Percentiles rank a stretch among this genome's conserved stretches.
Evolutionary conservation across 495 filamentous ascomycete species (phyloP).

Genomic region (Penicillium coprophilum): DNA sequence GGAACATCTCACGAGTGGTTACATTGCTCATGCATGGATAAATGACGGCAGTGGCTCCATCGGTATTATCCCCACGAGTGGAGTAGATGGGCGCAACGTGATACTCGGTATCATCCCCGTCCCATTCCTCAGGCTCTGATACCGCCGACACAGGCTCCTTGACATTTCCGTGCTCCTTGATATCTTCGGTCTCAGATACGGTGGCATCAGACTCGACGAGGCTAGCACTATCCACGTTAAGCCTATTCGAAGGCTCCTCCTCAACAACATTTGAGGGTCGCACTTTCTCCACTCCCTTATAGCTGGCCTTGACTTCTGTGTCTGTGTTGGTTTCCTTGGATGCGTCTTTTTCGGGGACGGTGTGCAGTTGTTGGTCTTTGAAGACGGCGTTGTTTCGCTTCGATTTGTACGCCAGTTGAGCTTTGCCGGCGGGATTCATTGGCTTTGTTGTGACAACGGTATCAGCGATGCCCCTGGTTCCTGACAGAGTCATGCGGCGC

Average conservation of each 20-base stretch:
- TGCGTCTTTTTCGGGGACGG: slow-evolving; percentile 36
- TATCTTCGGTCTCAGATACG: slow-evolving; percentile 20
- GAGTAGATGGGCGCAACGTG: slow-evolving; percentile 71
- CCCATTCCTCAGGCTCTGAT: slow-evolving; percentile 70
- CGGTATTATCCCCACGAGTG: slow-evolving; percentile 79
- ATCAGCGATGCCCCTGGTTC: slow-evolving; percentile 46
- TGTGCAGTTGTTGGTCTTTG: slow-evolving; percentile 50
- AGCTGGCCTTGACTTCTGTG: slow-evolving; percentile 13
- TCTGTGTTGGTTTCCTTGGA: slow-evolving; percentile 37
- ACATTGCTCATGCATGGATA: slow-evolving; percentile 53
- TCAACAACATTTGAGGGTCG: background rate
- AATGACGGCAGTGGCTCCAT: slow-evolving; percentile 68
- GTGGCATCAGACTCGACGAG: slow-evolving; percentile 15
- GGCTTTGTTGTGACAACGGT: slow-evolving; percentile 36
- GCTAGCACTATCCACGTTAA: background rate
- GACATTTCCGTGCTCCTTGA: slow-evolving; percentile 8
- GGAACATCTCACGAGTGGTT: slow-evolving; percentile 59
- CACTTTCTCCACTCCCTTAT: slow-evolving; percentile 8
- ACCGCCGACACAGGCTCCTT: slow-evolving; percentile 17
- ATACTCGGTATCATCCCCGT: slow-evolving; percentile 76
- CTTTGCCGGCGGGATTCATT: slow-evolving; percentile 39
- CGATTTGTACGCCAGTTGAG: slow-evolving; percentile 39
- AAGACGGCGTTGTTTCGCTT: slow-evolving; percentile 68
- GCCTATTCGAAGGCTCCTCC: background rate
- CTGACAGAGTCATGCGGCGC: slow-evolving; percentile 55